Conservation (phyloP, 2,329 filamentous ascomycete species). For the Ophiostoma ulmi region DNA sequence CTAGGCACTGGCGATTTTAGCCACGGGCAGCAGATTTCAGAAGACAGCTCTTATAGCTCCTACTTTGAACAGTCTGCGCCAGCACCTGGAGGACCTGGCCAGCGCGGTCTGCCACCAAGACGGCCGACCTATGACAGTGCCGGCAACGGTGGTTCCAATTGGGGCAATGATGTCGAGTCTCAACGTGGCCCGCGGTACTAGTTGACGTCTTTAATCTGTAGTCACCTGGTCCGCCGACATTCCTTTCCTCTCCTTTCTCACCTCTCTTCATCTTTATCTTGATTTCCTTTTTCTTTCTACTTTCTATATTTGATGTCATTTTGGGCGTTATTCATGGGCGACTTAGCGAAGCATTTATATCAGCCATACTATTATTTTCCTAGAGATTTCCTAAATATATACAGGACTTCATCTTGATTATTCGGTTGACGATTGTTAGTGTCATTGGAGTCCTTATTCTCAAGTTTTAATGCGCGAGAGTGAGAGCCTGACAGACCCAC, state of each 20-base stretch:
- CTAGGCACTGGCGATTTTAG: not conserved
- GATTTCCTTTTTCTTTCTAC: not conserved
- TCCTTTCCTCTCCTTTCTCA: not conserved
- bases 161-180: constrained; percentile 28
- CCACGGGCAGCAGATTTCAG: constrained; percentile 25
- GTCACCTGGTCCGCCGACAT: not conserved
- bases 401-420: not conserved
- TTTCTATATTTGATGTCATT: not conserved
- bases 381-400: not conserved
- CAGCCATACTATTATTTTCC: not conserved
- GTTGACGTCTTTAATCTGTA: not conserved
- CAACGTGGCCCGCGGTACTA: constrained; percentile 27
- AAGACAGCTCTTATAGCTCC: constrained; percentile 26
- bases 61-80: constrained; percentile 25
- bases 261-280: not conserved
- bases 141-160: constrained; percentile 21
- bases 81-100: constrained; percentile 17
- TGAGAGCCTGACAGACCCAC: not conserved
- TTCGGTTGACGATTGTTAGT: not conserved
- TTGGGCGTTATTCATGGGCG: not conserved
- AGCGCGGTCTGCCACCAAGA: constrained; percentile 15
- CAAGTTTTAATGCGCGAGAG: no score
- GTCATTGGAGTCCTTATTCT: not conserved
- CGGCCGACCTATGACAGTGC: constrained; percentile 17
- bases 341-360: constrained; percentile 16